Base-by-base conservation (phyloP, 139 green algal species). In the Gonium pectorale region DNA sequence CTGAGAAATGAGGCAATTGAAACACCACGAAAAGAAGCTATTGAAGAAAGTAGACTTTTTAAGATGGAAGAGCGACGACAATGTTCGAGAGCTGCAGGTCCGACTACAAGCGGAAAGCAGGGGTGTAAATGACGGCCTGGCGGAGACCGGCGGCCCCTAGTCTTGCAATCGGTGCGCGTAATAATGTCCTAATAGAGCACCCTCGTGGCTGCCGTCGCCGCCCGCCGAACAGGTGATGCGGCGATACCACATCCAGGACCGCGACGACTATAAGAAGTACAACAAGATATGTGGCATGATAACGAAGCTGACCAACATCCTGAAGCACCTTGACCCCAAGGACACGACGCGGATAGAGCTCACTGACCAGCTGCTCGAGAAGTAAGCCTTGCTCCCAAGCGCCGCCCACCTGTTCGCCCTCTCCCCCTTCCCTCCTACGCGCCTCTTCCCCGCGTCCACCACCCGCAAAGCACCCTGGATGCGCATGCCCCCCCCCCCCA, bases 21-120 rank as follows among this genome's bases (percentile, higher is more conserved):
- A 98, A 79, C 90, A 94, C 86, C 98, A 99, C 68, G 98, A 99
- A 89, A 89, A 97, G 70, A 99, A 99, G 91, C 89, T 99, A 29
- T 88, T 99, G 0, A 98, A 98, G 70, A 99, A 99, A 84, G 98
- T 99, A 7, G 92, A 99, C 90, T 99, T 99, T 78, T 59, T 99
- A 70, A 83, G 96, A 83, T 99, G 96, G 94, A 99, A 99, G 79
- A 95, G 88, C 54, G 96, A 99, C 85, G 90, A 98, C 92, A 98
- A 97, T 85, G 69, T 95, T 6, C 88, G 97, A 13, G 97, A 99
- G 89, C 69, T 98, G 73, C 94, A 98, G 93, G 95, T 96, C 38
- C 21, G 73, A 19, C 4, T n/a, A 54, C 35, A 26, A 5, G 60
- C 11, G 9, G n/a, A 1, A n/a, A n/a, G n/a, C n/a, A n/a, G n/a